Conservation (phyloP, 2,329 filamentous ascomycete species). For the Lecanosticta acicola region DNA sequence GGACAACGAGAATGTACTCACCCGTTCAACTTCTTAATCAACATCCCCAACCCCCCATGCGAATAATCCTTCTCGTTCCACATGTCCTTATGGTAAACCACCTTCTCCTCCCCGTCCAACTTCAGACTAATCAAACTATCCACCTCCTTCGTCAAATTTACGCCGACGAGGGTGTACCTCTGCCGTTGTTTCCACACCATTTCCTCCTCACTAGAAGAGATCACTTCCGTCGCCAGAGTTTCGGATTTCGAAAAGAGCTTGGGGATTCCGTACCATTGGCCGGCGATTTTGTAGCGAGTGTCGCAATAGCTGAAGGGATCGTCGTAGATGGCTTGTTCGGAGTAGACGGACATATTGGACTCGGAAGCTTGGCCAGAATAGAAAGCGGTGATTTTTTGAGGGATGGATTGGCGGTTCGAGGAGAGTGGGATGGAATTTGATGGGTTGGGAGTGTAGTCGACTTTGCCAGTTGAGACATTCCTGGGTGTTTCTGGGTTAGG, state of each 20-base stretch:
- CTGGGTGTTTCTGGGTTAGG: not conserved
- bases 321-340: constrained; percentile 43
- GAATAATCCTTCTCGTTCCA: constrained; percentile 48
- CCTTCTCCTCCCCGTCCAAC: constrained; percentile 32
- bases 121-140: constrained; percentile 24
- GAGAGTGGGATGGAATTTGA: constrained; percentile 33
- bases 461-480: constrained; percentile 22
- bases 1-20: not conserved
- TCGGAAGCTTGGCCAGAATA: constrained; percentile 46
- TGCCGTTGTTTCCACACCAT: constrained; percentile 2
- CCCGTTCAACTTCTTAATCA: constrained; percentile 48
- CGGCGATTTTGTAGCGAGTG: constrained; percentile 47
- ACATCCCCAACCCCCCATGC: constrained; percentile 43
- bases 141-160: constrained; percentile 39
- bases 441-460: constrained; percentile 42
- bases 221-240: constrained; percentile 14
- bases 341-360: constrained; percentile 47
- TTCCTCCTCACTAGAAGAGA: constrained; percentile 7
- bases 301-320: constrained; percentile 47
- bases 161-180: constrained; percentile 19
- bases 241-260: constrained; percentile 13
- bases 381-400: constrained; percentile 40
- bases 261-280: constrained; percentile 44
- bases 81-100: constrained; percentile 47
- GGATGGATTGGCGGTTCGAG: constrained; percentile 36